A percentile compares a stretch with the other conserved stretches of the same genome.
Evolutionary conservation across 495 filamentous ascomycete species (phyloP).

Genomic region (Ascobolus immersus): DNA sequence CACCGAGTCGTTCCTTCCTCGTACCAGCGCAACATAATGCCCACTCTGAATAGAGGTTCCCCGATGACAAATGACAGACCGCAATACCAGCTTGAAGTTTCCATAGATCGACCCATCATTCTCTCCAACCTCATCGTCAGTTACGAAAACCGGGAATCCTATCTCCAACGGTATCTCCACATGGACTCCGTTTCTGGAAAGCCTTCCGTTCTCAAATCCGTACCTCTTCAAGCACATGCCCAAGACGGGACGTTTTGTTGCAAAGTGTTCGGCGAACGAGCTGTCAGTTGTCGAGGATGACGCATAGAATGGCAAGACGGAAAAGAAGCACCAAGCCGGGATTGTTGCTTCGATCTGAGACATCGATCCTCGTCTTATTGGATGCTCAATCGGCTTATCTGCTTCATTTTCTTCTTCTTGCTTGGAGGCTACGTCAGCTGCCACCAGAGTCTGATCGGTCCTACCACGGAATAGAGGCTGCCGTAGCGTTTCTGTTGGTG

Average conservation of each 20-base stretch:
- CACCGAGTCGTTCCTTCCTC: constrained; percentile 32
- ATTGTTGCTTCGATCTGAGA: constrained; percentile 88
- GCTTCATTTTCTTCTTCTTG: constrained; percentile 28
- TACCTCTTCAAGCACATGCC: constrained; percentile 86
- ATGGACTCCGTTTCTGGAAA: constrained; percentile 44
- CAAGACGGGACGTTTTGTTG: constrained; percentile 50
- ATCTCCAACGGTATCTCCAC: constrained; percentile 86
- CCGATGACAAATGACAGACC: constrained; percentile 75
- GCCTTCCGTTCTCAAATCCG: constrained; percentile 42
- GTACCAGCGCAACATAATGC: constrained; percentile 67
- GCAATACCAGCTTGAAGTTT: constrained; percentile 72
- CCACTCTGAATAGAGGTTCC: constrained; percentile 73
- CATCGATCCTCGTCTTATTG: too few species aligned
- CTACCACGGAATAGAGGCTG: constrained; percentile 13
- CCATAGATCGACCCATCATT: constrained; percentile 30
- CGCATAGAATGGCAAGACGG: constrained; percentile 12
- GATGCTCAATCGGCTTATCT: too few species aligned
- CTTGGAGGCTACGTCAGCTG: constrained; percentile 18
- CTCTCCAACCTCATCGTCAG: constrained; percentile 42
- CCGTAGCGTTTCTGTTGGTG: constrained; percentile 12
- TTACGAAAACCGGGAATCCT: constrained; percentile 66
- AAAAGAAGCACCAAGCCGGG: constrained; percentile 93
- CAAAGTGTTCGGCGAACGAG: constrained; percentile 39
- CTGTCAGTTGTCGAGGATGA: too few species aligned
- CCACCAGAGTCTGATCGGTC: constrained; percentile 16